Percentiles rank a stretch among this genome's conserved stretches.
phyloP scores from a whole-genome alignment of 2,329 filamentous ascomycete species.

The Fusarium vanettenii region DNA sequence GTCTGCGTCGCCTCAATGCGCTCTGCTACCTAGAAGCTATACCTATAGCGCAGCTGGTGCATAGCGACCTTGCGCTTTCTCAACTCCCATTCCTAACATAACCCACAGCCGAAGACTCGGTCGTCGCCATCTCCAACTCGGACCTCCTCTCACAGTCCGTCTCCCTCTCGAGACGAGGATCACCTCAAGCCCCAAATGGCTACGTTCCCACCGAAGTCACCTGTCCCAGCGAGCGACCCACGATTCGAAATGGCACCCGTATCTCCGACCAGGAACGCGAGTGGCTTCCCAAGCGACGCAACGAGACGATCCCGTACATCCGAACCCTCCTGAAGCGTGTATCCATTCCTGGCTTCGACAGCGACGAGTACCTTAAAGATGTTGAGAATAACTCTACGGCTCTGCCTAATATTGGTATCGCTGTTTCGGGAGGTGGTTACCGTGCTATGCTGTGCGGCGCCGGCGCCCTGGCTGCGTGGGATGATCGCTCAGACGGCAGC shows the following conservation, averaged over 20 bases:
- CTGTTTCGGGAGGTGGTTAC: slow-evolving; percentile 87
- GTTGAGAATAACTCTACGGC: slow-evolving; percentile 47
- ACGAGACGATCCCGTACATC: slow-evolving; percentile 81
- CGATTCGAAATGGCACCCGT: slow-evolving; percentile 69
- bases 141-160: slow-evolving; percentile 20
- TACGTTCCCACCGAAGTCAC: slow-evolving; percentile 77
- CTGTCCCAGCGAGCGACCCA: slow-evolving; percentile 78
- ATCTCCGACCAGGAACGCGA: slow-evolving; percentile 77
- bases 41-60: not conserved
- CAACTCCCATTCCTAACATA: slow-evolving; percentile 14
- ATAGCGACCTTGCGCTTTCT: not conserved
- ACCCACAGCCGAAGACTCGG: slow-evolving; percentile 27
- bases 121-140: slow-evolving; percentile 30
- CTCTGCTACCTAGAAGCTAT: not conserved
- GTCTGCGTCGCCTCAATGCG: not conserved
- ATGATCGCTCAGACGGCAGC: slow-evolving; percentile 71
- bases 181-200: slow-evolving; percentile 55
- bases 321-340: slow-evolving; percentile 76
- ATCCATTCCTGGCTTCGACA: slow-evolving; percentile 83
- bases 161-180: slow-evolving; percentile 41
- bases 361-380: slow-evolving; percentile 72
- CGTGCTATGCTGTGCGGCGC: slow-evolving; percentile 87
- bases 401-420: slow-evolving; percentile 74
- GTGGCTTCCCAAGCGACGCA: slow-evolving; percentile 80
- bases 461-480: slow-evolving; percentile 82